Evolutionary conservation across 148 eudicot genomes (phyloP), one percentile per base, ranked within the genome.

Genomic region (Beta vulgaris): DNA sequence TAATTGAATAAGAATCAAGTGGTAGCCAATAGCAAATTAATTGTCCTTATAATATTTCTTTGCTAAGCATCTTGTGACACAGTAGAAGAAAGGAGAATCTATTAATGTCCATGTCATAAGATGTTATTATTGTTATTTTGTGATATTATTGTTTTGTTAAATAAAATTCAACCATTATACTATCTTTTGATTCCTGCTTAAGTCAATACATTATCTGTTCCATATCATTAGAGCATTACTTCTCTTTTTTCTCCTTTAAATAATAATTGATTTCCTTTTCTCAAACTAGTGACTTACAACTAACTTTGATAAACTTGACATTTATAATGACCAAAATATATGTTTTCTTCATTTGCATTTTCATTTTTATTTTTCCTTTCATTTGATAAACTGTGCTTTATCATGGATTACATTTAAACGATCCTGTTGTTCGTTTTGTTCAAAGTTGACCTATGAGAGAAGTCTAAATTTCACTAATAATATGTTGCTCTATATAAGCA

Each of bases 141-240:
- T n/a, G n/a, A n/a, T n/a, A n/a, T 62, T 54, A 72, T 23, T 74
- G 34, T 74, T 74, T 63, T 28, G 26, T 25, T 29, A 69, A 69
- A 31, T 48, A 43, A 65, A 75, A 69, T 75, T 36, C 61, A 75
- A 75, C 51, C 35, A 19, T 64, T 36, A n/a, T 34, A 64, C 51
- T 49, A 75, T 49, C 9, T 34, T 74, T 75, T 75, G 71, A 65
- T 64, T 65, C 77, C 71, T 23, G 59, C 51, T 75, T 53, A 65
- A 75, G 77, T 75, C 77, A 75, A 75, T 64, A 35, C 71, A 53
- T 75, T 75, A 75, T 75, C 77, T 75, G 15, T 28, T 65, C 63
- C 71, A 64, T 15, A 75, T 75, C 77, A 64, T 53, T 57, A 51
- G 69, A 39, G 6, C 9, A 32, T 53, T 35, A 25, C 11, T 26